phyloP scores from a whole-genome alignment of 2,329 filamentous ascomycete species.

The Xylaria sp. region DNA sequence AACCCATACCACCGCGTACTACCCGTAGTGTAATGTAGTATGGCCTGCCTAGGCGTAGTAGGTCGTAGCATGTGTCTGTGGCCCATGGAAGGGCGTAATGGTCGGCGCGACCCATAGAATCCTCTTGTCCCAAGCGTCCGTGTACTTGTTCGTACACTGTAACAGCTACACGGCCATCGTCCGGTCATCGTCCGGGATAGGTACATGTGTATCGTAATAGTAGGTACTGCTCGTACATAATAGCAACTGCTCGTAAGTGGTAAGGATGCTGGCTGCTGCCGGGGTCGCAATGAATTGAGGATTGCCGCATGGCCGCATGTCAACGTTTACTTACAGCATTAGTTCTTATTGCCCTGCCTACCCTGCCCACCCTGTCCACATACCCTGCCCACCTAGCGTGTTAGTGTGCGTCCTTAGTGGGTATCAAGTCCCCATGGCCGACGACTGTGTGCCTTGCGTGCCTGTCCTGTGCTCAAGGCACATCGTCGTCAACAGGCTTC shows the following conservation, averaged over 20 bases:
- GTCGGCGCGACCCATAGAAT: slow-evolving; percentile 4
- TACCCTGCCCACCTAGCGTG: not conserved
- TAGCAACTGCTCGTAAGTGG: too few species aligned
- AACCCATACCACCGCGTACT: not conserved
- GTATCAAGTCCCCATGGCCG: slow-evolving; percentile 11
- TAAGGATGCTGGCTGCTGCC: not conserved
- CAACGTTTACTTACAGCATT: not conserved
- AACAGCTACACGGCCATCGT: not conserved
- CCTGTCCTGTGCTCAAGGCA: not conserved
- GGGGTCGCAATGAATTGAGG: slow-evolving; percentile 9
- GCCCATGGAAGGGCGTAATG: not conserved
- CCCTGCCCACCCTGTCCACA: not conserved
- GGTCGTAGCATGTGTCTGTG: not conserved
- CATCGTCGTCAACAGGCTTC: slow-evolving; percentile 8
- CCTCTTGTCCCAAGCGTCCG: slow-evolving; percentile 13
- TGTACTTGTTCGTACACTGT: not conserved
- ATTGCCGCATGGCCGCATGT: slow-evolving; percentile 6
- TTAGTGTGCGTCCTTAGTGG: not conserved
- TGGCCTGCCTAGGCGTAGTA: not conserved
- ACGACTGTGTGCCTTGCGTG: slow-evolving; percentile 1
- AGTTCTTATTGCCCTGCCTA: slow-evolving; percentile 3
- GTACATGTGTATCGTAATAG: too few species aligned
- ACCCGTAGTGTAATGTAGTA: not conserved
- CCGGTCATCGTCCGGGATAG: not conserved
- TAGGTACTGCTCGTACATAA: too few species aligned